These are phyloP conservation scores for Podaxis mareebaensis DNA, from an alignment of 768 basidiomycete genomes.

Conservation along the genomic window DNA sequence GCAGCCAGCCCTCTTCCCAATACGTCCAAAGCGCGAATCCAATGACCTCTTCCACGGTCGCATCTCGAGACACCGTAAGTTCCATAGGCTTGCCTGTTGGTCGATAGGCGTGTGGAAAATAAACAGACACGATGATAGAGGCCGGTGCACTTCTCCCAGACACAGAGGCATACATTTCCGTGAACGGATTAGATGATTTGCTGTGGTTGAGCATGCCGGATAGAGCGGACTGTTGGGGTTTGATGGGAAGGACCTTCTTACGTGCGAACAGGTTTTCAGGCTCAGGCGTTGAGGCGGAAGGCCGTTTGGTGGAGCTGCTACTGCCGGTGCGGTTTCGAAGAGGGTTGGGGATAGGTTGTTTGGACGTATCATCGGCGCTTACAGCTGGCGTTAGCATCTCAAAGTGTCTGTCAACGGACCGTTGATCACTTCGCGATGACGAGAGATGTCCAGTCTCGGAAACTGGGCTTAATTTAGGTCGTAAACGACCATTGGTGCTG, in stretches of 20 bases:
- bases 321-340: constrained; percentile 25
- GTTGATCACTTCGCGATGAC: constrained; percentile 3
- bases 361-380: constrained; percentile 19
- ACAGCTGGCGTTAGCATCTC: constrained; percentile 26
- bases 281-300: constrained; percentile 16
- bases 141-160: constrained; percentile 73
- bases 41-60: constrained; percentile 93
- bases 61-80: constrained; percentile 81
- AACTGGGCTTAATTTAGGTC: constrained; percentile 63
- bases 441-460: constrained; percentile 37
- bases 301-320: constrained; percentile 15
- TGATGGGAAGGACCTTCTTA: constrained; percentile 44
- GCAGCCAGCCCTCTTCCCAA: constrained; percentile 85
- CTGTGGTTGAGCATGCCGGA: constrained; percentile 73
- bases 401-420: constrained; percentile 21
- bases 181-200: constrained; percentile 79
- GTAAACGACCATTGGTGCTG: constrained; percentile 38
- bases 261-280: constrained; percentile 47
- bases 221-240: constrained; percentile 60
- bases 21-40: constrained; percentile 92
- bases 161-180: constrained; percentile 83
- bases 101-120: constrained; percentile 77
- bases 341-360: constrained; percentile 25
- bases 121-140: constrained; percentile 68
- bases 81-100: constrained; percentile 65